Evolutionary conservation across 1,139 yeast genomes (phyloP).

Genomic region (Suhomyces wounanorum): DNA sequence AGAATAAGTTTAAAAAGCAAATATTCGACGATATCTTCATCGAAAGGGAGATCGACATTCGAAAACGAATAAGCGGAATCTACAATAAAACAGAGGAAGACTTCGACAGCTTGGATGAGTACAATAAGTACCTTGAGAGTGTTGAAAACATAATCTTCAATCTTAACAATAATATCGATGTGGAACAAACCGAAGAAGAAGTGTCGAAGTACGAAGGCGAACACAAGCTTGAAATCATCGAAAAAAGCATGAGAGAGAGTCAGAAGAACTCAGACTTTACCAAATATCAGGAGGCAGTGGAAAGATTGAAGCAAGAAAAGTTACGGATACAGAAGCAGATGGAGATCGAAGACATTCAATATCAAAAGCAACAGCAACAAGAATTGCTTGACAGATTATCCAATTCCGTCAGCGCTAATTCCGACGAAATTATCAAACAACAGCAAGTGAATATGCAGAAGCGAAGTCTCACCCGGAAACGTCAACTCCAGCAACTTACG

Average conservation of each 20-base stretch:
- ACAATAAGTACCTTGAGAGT: slow-evolving; percentile 77
- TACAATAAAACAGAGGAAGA: slow-evolving; percentile 83
- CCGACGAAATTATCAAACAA: slow-evolving; percentile 53
- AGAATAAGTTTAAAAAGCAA: slow-evolving; percentile 88
- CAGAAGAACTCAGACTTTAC: slow-evolving; percentile 67
- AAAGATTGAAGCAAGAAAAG: slow-evolving; percentile 60
- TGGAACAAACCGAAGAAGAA: slow-evolving; percentile 69
- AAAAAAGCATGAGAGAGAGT: slow-evolving; percentile 61
- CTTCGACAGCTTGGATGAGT: slow-evolving; percentile 59
- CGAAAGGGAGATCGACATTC: slow-evolving; percentile 88
- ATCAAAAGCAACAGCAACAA: slow-evolving; percentile 58
- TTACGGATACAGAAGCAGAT: slow-evolving; percentile 66
- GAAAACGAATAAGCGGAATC: slow-evolving; percentile 73
- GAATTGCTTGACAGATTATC: slow-evolving; percentile 74
- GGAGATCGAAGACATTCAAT: slow-evolving; percentile 64
- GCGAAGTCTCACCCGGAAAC: slow-evolving; percentile 65
- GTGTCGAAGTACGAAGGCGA: slow-evolving; percentile 71
- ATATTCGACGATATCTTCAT: slow-evolving; percentile 86
- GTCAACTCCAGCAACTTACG: slow-evolving; percentile 66
- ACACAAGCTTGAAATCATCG: slow-evolving; percentile 74
- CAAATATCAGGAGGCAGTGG: slow-evolving; percentile 59
- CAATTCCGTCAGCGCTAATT: slow-evolving; percentile 49
- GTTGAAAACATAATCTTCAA: slow-evolving; percentile 82
- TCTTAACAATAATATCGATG: slow-evolving; percentile 67
- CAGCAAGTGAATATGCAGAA: slow-evolving; percentile 50